Percentiles rank a stretch among this genome's conserved stretches.
Evolutionary conservation across 139 green algal species (phyloP).

Genomic region (Mesotaenium endlicherianum): DNA sequence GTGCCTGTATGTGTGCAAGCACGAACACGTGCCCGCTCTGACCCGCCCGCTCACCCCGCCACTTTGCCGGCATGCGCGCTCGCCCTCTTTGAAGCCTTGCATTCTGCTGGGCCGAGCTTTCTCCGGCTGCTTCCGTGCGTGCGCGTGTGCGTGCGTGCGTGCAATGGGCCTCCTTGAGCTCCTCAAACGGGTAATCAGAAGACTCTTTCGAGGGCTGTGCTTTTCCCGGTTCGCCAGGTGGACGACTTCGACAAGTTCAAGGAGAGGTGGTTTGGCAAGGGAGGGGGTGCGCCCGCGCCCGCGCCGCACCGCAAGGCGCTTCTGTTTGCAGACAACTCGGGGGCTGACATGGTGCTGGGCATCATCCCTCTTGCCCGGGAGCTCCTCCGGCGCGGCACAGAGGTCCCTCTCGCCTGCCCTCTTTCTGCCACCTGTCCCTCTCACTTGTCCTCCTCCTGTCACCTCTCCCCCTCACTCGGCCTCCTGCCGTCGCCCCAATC

Average conservation of each 20-base stretch:
- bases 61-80: no score
- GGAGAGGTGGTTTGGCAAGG: slow-evolving; percentile 52
- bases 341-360: slow-evolving; percentile 92
- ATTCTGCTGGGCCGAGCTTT: no score
- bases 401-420: slow-evolving; percentile 58
- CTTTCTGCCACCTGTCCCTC: neutral
- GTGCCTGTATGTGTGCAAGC: no score
- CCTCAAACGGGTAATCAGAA: no score
- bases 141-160: no score
- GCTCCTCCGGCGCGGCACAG: slow-evolving; percentile 78
- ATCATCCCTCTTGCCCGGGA: slow-evolving; percentile 93
- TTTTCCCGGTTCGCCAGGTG: slow-evolving; percentile 8
- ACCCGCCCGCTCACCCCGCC: no score
- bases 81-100: no score
- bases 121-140: no score
- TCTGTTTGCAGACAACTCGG: slow-evolving; percentile 97
- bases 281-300: neutral
- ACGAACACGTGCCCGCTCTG: no score
- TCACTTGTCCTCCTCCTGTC: neutral
- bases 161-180: no score
- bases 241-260: slow-evolving; percentile 69
- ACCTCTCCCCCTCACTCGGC: neutral
- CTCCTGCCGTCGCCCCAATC: neutral
- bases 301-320: slow-evolving; percentile 61
- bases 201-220: no score